Evolutionary conservation across 495 filamentous ascomycete genomes (phyloP), one percentile per base, ranked within the genome.

Genomic region (Penicillium soppii): DNA sequence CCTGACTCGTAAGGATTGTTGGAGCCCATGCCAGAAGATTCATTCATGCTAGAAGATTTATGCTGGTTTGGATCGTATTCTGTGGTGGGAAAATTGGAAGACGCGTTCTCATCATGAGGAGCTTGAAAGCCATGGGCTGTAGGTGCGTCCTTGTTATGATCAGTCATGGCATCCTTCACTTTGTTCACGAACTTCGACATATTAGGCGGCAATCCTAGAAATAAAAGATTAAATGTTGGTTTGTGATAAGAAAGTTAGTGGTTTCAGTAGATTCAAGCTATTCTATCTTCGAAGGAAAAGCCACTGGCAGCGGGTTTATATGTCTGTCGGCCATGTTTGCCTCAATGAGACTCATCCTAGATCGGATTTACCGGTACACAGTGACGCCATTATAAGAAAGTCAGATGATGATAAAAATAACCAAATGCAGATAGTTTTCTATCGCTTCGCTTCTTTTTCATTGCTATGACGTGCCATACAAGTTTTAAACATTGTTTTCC

Each of bases 151-250:
- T 4, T 23, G 12, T 21, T 23, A 40, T 15, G 12, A 21, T 67
- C 58, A 52, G 76, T 58, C 53, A 87, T 51, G 53, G 76, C 79
- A 7, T 85, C 78, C 72, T 86, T 86, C 68, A 83, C 75, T 59
- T 86, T 87, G 73, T 87, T 76, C 60, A 84, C 61, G 55, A 86
- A 69, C 50, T 68, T 61, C 30, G 82, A 83, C 82, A 84, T 84
- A 56, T 55, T 83, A 67, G 36, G 25, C 9, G 25, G n/a, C n/a
- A 27, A 9, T 9, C 9, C 9, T 27, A 5, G 25, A 27, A 5
- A 27, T 9, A 27, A 27, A 9, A 27, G 5, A 5, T 27, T 5
- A 5, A 27, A 27, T 27, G 4, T 5, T 27, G 25, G 9, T 27
- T 27, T 5, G 4, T 4, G 25, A 27, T 5, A 5, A 27, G 9